These are phyloP conservation scores for Phaeoacremonium minimum DNA, from an alignment of 2,329 filamentous ascomycete species.

Conservation along the genomic window DNA sequence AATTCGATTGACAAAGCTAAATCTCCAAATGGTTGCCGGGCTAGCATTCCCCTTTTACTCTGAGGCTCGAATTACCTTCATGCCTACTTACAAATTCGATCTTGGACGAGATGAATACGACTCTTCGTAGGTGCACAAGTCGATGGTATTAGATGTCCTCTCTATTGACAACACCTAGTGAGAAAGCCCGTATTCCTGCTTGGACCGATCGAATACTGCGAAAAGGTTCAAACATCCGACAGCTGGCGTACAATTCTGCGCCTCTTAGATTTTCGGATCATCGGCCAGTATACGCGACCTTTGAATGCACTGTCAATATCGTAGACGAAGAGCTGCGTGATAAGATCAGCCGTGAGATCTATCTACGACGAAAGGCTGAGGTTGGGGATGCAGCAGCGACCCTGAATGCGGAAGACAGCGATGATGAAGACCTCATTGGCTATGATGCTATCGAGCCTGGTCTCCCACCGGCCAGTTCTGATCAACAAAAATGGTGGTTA, in stretches of 20 bases:
- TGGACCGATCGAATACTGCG: slow-evolving; percentile 95
- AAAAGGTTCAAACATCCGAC: slow-evolving; percentile 78
- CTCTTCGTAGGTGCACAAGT: slow-evolving; percentile 62
- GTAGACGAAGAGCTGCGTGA: slow-evolving; percentile 73
- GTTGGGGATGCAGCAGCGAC: slow-evolving; percentile 60
- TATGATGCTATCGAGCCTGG: slow-evolving; percentile 82
- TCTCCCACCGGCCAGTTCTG: slow-evolving; percentile 62
- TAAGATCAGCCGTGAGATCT: slow-evolving; percentile 68
- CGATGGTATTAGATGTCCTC: too few species aligned
- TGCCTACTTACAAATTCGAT: slow-evolving; percentile 95
- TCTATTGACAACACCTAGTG: slow-evolving; percentile 46
- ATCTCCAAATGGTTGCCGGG: slow-evolving; percentile 93
- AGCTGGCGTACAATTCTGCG: slow-evolving; percentile 77
- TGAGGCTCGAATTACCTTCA: slow-evolving; percentile 81
- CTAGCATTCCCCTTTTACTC: slow-evolving; percentile 88
- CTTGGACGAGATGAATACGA: slow-evolving; percentile 86
- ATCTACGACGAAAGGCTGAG: slow-evolving; percentile 62
- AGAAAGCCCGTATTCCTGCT: slow-evolving; percentile 90
- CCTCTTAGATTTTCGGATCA: slow-evolving; percentile 90
- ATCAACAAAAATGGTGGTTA: slow-evolving; percentile 67
- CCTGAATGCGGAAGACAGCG: slow-evolving; percentile 51
- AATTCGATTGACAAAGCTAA: too few species aligned
- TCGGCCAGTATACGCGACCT: slow-evolving; percentile 87
- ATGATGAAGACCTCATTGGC: slow-evolving; percentile 77
- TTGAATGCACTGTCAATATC: slow-evolving; percentile 77